Evolutionary conservation across 768 basidiomycete genomes (phyloP).

Genomic region (Lactarius evosmus): DNA sequence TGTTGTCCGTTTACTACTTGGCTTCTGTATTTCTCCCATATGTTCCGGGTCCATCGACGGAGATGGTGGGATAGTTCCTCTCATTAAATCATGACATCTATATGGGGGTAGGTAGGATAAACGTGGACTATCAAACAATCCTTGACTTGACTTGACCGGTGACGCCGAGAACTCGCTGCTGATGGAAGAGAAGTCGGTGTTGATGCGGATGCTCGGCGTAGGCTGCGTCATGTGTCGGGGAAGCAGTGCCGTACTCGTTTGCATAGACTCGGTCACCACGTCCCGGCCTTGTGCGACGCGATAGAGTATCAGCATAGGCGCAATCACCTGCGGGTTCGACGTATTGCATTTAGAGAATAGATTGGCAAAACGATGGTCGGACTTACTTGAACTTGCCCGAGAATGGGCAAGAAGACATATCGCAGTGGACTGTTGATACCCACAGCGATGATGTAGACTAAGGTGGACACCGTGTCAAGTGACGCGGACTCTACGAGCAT

Average conservation of each 20-base stretch:
- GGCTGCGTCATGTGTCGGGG: neutral
- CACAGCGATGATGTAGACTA: conserved; percentile 25
- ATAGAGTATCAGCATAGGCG: conserved; percentile 26
- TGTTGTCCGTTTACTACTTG: neutral
- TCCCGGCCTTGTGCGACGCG: conserved; percentile 22
- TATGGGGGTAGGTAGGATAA: conserved; percentile 8
- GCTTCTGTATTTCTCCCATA: neutral
- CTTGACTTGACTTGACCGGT: conserved; percentile 3
- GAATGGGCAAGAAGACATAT: conserved; percentile 25
- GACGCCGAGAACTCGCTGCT: neutral
- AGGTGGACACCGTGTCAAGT: conserved; percentile 18
- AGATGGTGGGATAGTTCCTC: conserved; percentile 5
- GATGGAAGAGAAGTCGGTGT: neutral
- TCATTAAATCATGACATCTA: neutral
- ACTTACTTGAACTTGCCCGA: conserved; percentile 26
- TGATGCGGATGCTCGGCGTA: conserved; percentile 1
- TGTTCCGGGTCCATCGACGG: conserved; percentile 3
- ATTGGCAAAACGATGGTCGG: neutral
- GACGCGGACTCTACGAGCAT: conserved; percentile 26
- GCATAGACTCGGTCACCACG: neutral
- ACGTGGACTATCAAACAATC: conserved; percentile 5
- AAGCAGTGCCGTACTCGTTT: neutral
- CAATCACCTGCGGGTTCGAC: conserved; percentile 15
- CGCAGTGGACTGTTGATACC: conserved; percentile 24
- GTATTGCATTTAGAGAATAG: neutral